Base-by-base conservation (phyloP, 2,329 filamentous ascomycete genomes). In the Tricladium varicosporioides region DNA sequence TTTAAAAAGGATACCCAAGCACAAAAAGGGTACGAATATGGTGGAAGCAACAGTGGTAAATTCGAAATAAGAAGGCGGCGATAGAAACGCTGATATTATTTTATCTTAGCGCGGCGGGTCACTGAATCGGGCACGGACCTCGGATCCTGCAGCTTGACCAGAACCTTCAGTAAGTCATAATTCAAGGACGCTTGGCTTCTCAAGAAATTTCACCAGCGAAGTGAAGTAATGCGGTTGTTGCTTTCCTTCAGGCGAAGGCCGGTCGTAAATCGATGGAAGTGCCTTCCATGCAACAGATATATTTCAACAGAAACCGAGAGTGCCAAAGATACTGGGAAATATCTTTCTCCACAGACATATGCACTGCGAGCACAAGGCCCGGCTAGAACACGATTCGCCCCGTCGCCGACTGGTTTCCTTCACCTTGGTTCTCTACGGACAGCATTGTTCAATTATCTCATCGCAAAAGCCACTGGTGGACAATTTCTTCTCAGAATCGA, bases 391-490 rank as follows among this genome's bases (percentile, higher is more conserved):
- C 87, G 94, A 48, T 99, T 99, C 73, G 94, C 95, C 1, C 94
- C 94, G 0, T 97, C 94, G 1, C 94, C 94, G 0, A 99, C 94
- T 0, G 94, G 94, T 1, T 92, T 93, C 67, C 80, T 99, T 19
- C 94, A 99, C 73, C 79, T 99, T 11, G 94, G 94, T 3, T 96
- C 92, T 0, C 74, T 99, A 36, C 82, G 94, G 57, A 99, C 94
- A 0, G 95, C 95, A 0, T 75, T 99, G n/a, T 97, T 92, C 77
- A 97, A 96, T 69, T 97, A 93, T 65, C 77, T 99, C 4, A 80
- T 96, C n/a, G 92, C 94, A 0, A 89, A 87, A 67, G 85, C 88
- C 2, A 96, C 94, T 0, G 87, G 88, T 4, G 94, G 94, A 5
- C 88, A 96, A 71, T 99, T 99, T 67, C 75, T 99, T 10, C 76